phyloP scores from a whole-genome alignment of 1,284 basidiomycete genomes.

The Mycena citricolor region DNA sequence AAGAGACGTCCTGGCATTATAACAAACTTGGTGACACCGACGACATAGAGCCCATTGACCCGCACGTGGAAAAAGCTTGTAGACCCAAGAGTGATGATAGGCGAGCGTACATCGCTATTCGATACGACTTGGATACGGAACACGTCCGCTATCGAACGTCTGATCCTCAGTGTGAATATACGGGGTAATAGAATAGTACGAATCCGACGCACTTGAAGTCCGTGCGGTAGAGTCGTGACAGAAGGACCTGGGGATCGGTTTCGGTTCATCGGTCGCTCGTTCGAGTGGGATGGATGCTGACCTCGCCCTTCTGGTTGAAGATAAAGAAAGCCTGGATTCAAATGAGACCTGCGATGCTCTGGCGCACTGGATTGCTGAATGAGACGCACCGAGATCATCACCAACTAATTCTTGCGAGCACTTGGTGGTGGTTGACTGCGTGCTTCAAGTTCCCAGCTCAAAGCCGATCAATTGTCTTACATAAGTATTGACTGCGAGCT shows the following conservation, averaged over 20 bases:
- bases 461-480: too few species aligned
- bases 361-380: too few species aligned
- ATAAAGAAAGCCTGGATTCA: slow-evolving; percentile 91
- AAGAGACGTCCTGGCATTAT: not conserved
- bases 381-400: too few species aligned
- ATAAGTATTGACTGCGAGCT: too few species aligned
- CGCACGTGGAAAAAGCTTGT: slow-evolving; percentile 98
- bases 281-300: slow-evolving; percentile 35
- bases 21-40: slow-evolving; percentile 90
- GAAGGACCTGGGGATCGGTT: slow-evolving; percentile 69
- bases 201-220: slow-evolving; percentile 79
- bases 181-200: slow-evolving; percentile 4
- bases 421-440: too few species aligned
- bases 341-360: too few species aligned
- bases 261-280: not conserved
- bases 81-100: slow-evolving; percentile 96
- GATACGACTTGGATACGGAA: slow-evolving; percentile 98
- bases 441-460: too few species aligned
- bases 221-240: slow-evolving; percentile 88
- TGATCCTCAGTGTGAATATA: slow-evolving; percentile 32
- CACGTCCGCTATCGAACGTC: slow-evolving; percentile 96
- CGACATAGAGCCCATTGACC: slow-evolving; percentile 92
- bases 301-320: slow-evolving; percentile 98
- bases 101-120: slow-evolving; percentile 93
- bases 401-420: too few species aligned